phyloP scores from a whole-genome alignment of 352 stramenopile species.

The Phytophthora cactorum region DNA sequence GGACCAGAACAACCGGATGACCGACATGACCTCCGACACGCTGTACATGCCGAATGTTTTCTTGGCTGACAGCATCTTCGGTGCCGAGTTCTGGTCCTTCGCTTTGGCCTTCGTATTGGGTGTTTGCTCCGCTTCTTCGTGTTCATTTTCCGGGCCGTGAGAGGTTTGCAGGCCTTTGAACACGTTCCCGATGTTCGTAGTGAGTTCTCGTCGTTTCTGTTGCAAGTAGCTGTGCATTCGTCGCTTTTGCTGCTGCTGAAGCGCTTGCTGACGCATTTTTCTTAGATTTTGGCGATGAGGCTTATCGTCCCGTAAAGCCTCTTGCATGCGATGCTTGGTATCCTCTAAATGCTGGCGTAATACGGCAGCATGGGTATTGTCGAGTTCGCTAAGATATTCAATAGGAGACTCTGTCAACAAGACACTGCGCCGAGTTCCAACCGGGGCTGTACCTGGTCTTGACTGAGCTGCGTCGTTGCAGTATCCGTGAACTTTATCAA shows the following conservation, averaged over 20 bases:
- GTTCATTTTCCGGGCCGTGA: constrained; percentile 1
- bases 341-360: constrained; percentile 50
- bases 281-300: constrained; percentile 38
- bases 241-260: constrained; percentile 54
- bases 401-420: constrained; percentile 1
- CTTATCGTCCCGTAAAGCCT: constrained; percentile 44
- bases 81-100: constrained; percentile 1
- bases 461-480: constrained; percentile 24
- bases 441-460: constrained; percentile 28
- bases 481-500: constrained; percentile 49
- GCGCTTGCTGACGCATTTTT: constrained; percentile 35
- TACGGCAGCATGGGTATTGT: not conserved
- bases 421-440: constrained; percentile 6
- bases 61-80: constrained; percentile 19
- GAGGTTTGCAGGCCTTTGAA: constrained; percentile 55
- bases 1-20: constrained; percentile 75
- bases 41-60: constrained; percentile 73
- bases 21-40: constrained; percentile 74
- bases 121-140: not conserved
- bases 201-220: constrained; percentile 72
- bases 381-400: not conserved
- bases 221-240: constrained; percentile 77
- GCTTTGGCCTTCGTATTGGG: not conserved
- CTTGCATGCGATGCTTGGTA: constrained; percentile 58
- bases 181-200: constrained; percentile 71